Conservation (phyloP, 2,329 filamentous ascomycete genomes). For the Geosmithia morbida region DNA sequence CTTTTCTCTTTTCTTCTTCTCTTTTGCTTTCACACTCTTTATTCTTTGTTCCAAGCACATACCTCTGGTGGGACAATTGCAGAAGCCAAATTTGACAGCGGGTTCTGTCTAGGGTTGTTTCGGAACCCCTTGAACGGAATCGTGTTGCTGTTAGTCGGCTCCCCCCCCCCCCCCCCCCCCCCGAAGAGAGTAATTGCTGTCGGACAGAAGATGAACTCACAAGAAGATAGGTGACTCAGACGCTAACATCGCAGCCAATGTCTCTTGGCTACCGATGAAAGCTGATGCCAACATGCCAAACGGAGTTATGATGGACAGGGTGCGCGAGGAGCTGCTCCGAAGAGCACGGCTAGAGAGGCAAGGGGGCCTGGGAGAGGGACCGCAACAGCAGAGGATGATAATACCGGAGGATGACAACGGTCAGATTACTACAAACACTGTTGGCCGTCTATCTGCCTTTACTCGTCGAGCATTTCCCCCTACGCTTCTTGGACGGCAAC, state of each 20-base stretch:
- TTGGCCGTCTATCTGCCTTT: background rate
- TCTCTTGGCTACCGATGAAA: background rate
- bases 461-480: background rate
- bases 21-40: background rate
- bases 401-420: background rate
- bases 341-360: slow-evolving; percentile 14
- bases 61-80: background rate
- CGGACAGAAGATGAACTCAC: background rate
- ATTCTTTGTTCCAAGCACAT: background rate
- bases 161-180: no score
- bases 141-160: background rate
- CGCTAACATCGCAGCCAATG: background rate
- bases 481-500: background rate
- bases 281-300: background rate
- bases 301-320: slow-evolving; percentile 13
- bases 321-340: slow-evolving; percentile 16
- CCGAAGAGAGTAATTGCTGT: no score
- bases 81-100: background rate
- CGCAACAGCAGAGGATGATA: background rate
- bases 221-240: background rate
- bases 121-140: no score
- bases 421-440: background rate
- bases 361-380: slow-evolving; percentile 4
- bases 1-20: background rate
- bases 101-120: background rate